A percentile compares a stretch with the other conserved stretches of the same genome.
Conservation (phyloP, 73 alveolate genomes). For the Paramecium primaurelia region DNA sequence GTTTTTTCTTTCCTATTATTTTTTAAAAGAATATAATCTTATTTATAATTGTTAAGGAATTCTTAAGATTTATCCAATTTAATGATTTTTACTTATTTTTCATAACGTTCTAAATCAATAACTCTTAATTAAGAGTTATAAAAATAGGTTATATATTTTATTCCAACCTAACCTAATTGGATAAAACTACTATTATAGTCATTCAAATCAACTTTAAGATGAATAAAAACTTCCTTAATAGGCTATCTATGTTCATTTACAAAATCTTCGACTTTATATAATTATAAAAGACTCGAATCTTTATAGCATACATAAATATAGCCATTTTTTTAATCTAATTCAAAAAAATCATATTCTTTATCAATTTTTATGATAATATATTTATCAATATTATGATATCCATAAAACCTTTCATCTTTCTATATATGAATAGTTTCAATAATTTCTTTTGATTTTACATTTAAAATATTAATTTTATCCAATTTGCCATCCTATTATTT, state of each 20-base stretch:
- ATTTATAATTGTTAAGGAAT: neutral
- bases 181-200: neutral
- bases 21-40: neutral
- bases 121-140: neutral
- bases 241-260: neutral
- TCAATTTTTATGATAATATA: neutral
- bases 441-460: neutral
- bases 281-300: neutral
- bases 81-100: neutral
- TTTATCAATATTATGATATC: neutral
- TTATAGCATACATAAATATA: neutral
- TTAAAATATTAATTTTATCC: neutral
- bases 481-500: too few species aligned
- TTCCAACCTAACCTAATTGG: neutral
- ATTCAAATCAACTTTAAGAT: neutral
- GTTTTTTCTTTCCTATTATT: neutral
- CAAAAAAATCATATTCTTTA: neutral
- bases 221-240: neutral
- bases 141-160: neutral
- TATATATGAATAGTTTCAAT: neutral
- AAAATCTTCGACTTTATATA: neutral
- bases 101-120: neutral
- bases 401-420: neutral
- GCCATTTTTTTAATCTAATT: neutral
- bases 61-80: neutral